Conservation (phyloP, 2,329 filamentous ascomycete species). For the Cladosporium sp. region DNA sequence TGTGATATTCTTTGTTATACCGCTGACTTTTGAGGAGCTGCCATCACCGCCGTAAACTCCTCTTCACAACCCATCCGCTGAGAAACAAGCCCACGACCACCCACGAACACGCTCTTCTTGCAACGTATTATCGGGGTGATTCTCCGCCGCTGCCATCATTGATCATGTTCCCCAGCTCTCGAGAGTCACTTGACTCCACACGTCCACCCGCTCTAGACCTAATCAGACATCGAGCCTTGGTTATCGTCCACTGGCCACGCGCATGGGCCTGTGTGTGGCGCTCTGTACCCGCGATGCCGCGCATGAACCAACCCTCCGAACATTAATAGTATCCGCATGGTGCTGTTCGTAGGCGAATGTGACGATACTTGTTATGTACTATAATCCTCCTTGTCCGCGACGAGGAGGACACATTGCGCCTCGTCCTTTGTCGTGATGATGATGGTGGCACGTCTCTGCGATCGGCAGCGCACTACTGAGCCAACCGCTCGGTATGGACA, state of each 20-base stretch:
- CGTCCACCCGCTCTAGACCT: background rate
- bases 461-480: slow-evolving; percentile 6
- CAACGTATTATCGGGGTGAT: background rate
- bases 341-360: background rate
- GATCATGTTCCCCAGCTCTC: slow-evolving; percentile 11
- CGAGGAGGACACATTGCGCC: background rate
- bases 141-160: slow-evolving; percentile 6
- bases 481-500: background rate
- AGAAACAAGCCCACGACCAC: background rate
- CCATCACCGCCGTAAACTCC: background rate
- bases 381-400: background rate
- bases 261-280: slow-evolving; percentile 15
- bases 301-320: slow-evolving; percentile 12
- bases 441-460: background rate
- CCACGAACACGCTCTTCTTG: background rate
- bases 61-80: background rate
- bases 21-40: background rate
- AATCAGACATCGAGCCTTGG: slow-evolving; percentile 2
- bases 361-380: slow-evolving; percentile 9
- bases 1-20: background rate
- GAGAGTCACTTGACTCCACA: slow-evolving; percentile 15
- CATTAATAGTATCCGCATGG: slow-evolving; percentile 1
- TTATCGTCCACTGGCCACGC: slow-evolving; percentile 11
- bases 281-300: slow-evolving; percentile 6
- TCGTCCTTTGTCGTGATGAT: background rate